Evolutionary conservation across 1,139 yeast species (phyloP).

Genomic region (Torulaspora globosa): DNA sequence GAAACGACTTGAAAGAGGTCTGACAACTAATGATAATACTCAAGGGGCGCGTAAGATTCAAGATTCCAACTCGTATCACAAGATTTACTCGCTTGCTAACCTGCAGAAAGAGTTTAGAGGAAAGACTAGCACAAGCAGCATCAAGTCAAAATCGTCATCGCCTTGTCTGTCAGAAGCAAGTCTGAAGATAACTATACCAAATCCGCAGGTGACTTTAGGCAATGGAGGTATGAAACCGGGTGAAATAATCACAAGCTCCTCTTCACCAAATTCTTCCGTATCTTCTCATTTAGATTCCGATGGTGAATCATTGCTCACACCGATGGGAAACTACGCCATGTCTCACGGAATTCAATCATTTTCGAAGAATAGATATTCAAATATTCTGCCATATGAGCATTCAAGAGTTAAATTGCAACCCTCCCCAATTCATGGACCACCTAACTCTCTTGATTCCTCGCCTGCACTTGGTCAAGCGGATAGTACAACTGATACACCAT

Average conservation of each 20-base stretch:
- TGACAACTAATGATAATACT: slow-evolving; percentile 17
- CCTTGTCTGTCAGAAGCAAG: slow-evolving; percentile 5
- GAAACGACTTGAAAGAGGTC: slow-evolving; percentile 41
- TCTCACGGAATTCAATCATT: slow-evolving; percentile 70
- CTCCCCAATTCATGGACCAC: slow-evolving; percentile 32
- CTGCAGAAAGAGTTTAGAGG: slow-evolving; percentile 27
- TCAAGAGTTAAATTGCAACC: slow-evolving; percentile 59
- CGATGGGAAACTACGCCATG: slow-evolving; percentile 43
- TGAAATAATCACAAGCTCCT: not conserved
- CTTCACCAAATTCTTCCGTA: slow-evolving; percentile 4
- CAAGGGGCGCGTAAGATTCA: slow-evolving; percentile 8
- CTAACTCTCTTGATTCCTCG: slow-evolving; percentile 3
- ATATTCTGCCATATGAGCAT: slow-evolving; percentile 78
- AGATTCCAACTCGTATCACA: slow-evolving; percentile 17
- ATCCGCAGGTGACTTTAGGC: not conserved
- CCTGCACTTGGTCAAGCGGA: not conserved
- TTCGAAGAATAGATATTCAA: slow-evolving; percentile 71
- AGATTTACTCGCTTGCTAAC: slow-evolving; percentile 30
- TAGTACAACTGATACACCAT: not conserved
- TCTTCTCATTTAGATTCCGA: slow-evolving; percentile 17
- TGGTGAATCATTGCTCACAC: slow-evolving; percentile 28
- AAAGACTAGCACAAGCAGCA: slow-evolving; percentile 9
- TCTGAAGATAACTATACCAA: slow-evolving; percentile 12
- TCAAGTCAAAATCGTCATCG: slow-evolving; percentile 15
- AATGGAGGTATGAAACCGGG: not conserved